Conservation (phyloP, 768 basidiomycete species). For the Lyophyllum shimeji region DNA sequence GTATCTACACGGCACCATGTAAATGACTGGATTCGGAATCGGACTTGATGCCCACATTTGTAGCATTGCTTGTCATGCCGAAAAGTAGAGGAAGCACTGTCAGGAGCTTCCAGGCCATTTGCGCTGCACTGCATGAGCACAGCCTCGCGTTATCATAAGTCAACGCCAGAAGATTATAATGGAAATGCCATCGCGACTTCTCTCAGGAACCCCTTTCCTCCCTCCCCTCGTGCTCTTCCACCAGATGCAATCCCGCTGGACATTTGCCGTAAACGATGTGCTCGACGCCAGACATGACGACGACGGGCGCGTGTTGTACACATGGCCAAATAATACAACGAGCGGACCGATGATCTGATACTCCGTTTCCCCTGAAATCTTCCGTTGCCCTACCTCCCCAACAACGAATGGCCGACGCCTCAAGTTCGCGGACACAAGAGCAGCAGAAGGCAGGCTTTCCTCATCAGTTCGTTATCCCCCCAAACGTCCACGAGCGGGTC, state of each 20-base stretch:
- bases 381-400: conserved; percentile 4
- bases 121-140: conserved; percentile 14
- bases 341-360: conserved; percentile 19
- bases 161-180: background rate
- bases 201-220: background rate
- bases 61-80: background rate
- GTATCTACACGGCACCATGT: background rate
- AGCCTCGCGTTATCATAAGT: conserved; percentile 16
- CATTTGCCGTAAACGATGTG: background rate
- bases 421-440: conserved; percentile 1
- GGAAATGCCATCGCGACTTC: background rate
- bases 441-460: conserved; percentile 18
- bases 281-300: background rate
- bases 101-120: background rate
- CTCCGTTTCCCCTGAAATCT: conserved; percentile 14
- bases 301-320: conserved; percentile 9
- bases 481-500: conserved; percentile 16
- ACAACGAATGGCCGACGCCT: conserved; percentile 10
- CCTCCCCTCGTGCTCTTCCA: background rate
- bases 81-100: background rate
- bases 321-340: conserved; percentile 18
- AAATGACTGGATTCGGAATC: background rate
- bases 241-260: background rate
- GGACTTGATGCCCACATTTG: background rate
- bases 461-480: conserved; percentile 10